phyloP scores from a whole-genome alignment of 306 rosid genomes.

The Canavalia ensiformis region DNA sequence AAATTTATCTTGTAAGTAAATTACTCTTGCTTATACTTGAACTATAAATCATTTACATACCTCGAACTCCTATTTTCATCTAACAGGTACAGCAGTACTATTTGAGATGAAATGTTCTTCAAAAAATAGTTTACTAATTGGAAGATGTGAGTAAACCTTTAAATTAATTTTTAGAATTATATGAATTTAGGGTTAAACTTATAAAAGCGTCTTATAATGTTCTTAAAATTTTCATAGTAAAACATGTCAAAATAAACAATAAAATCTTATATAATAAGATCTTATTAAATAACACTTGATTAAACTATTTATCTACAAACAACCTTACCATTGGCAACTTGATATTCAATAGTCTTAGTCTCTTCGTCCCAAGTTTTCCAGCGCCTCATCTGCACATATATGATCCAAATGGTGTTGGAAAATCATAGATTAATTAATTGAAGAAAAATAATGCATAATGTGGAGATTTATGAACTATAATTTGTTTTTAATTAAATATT shows the following conservation, averaged over 20 bases:
- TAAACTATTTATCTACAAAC: background rate
- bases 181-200: too few relatives aligned
- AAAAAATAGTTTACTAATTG: too few relatives aligned
- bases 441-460: background rate
- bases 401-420: background rate
- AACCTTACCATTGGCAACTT: conserved; percentile 37
- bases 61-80: too few relatives aligned
- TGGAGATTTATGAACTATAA: background rate
- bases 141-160: too few relatives aligned
- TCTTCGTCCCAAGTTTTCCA: conserved; percentile 38
- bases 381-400: conserved; percentile 26
- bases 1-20: too few relatives aligned
- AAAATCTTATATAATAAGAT: background rate
- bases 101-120: too few relatives aligned
- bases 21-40: too few relatives aligned
- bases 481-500: background rate
- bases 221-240: too few relatives aligned
- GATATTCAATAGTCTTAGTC: conserved; percentile 34
- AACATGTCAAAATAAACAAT: background rate
- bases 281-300: background rate
- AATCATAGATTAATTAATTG: background rate
- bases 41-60: too few relatives aligned
- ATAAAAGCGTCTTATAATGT: too few relatives aligned
- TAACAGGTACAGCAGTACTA: too few relatives aligned
- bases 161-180: too few relatives aligned